Percentiles rank a stretch among this genome's conserved stretches.
Conservation (phyloP, 1,284 basidiomycete genomes). For the Ustilago hordei region DNA sequence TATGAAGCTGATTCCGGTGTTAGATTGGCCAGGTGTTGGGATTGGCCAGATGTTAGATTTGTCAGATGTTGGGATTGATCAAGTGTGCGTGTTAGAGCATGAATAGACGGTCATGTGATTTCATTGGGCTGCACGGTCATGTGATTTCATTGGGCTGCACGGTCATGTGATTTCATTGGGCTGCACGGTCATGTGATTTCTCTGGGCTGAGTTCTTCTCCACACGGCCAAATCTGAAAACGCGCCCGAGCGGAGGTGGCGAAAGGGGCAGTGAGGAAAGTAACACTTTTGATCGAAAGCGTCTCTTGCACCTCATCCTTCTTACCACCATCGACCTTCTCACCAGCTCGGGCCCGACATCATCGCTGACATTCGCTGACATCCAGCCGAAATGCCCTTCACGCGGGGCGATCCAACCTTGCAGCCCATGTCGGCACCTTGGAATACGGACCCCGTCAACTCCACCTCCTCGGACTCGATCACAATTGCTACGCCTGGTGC, state of each 20-base stretch:
- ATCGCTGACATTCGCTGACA: not conserved
- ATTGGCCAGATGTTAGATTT: no score
- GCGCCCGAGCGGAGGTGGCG: slow-evolving; percentile 30
- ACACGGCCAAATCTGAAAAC: slow-evolving; percentile 14
- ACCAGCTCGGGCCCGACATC: not conserved
- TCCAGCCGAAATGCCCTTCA: slow-evolving; percentile 21
- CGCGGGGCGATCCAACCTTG: slow-evolving; percentile 3
- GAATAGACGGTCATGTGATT: not conserved
- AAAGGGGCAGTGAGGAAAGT: slow-evolving; percentile 32
- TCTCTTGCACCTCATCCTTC: slow-evolving; percentile 8
- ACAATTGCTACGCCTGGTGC: slow-evolving; percentile 4
- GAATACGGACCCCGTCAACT: slow-evolving; percentile 2
- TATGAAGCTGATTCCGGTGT: no score
- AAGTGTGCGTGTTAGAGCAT: no score
- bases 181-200: not conserved
- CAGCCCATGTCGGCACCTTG: slow-evolving; percentile 25
- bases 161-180: not conserved
- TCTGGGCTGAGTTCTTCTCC: slow-evolving; percentile 16
- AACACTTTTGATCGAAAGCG: slow-evolving; percentile 31
- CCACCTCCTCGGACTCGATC: not conserved
- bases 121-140: not conserved
- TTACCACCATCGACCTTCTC: slow-evolving; percentile 13
- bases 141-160: not conserved
- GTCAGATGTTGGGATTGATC: no score
- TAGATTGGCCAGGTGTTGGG: no score